A percentile compares a stretch with the other conserved stretches of the same genome.
phyloP scores from a whole-genome alignment of 192 early-diverging fungal genomes.

The Coemansia guatemalensis region DNA sequence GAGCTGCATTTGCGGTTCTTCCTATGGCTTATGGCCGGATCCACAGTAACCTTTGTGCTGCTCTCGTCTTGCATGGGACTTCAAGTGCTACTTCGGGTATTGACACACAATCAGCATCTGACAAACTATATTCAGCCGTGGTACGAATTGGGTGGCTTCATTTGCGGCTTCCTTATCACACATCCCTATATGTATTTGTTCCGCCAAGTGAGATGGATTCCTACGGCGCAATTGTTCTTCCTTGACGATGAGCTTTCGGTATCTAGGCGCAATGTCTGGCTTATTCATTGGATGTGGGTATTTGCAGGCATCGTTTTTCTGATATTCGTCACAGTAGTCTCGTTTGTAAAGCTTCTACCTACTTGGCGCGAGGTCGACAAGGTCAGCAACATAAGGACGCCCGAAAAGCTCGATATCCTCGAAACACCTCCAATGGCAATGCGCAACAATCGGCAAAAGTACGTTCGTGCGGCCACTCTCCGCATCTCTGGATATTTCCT shows the following conservation, averaged over 20 bases:
- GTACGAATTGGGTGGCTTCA: conserved; percentile 29
- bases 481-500: conserved; percentile 21
- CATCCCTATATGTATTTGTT: conserved; percentile 46
- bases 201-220: conserved; percentile 28
- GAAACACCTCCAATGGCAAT: neutral
- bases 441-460: conserved; percentile 2
- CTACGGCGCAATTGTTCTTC: conserved; percentile 30
- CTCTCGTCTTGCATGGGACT: conserved; percentile 31
- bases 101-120: conserved; percentile 4
- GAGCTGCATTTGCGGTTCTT: conserved; percentile 30
- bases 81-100: conserved; percentile 13
- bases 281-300: conserved; percentile 38
- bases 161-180: conserved; percentile 30
- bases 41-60: conserved; percentile 28
- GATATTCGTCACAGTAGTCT: conserved; percentile 1
- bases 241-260: conserved; percentile 12
- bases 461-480: conserved; percentile 16
- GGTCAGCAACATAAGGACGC: neutral
- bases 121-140: conserved; percentile 23
- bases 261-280: conserved; percentile 28
- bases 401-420: neutral
- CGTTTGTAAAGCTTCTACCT: neutral
- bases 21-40: conserved; percentile 42
- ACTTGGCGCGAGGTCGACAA: neutral
- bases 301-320: conserved; percentile 22